Evolutionary conservation across 1,284 basidiomycete genomes (phyloP).

Genomic region (Irpex sp.): DNA sequence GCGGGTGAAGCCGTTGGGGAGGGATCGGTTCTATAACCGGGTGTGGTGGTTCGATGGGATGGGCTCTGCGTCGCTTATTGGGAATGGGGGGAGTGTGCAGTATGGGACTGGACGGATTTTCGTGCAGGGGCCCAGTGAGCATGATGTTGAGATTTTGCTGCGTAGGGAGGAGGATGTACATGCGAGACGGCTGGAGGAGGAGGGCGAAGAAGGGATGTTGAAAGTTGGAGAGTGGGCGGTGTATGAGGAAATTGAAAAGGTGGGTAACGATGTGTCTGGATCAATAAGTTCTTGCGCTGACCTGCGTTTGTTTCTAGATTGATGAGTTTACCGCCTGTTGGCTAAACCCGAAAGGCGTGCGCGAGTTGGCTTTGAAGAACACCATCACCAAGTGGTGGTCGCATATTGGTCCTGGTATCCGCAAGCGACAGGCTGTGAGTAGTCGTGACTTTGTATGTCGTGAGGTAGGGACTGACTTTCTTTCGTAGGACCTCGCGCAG

Average conservation of each 20-base stretch:
- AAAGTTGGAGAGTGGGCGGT: constrained; percentile 83
- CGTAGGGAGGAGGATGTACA: constrained; percentile 55
- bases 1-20: constrained; percentile 84
- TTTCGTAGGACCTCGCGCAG: constrained; percentile 59
- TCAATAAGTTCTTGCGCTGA: constrained; percentile 9
- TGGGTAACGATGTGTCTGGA: constrained; percentile 31
- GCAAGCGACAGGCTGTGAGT: constrained; percentile 68
- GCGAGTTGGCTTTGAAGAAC: constrained; percentile 83
- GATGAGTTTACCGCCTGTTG: constrained; percentile 75
- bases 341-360: constrained; percentile 88
- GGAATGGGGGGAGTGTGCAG: constrained; percentile 68
- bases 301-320: constrained; percentile 44
- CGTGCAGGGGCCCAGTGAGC: constrained; percentile 83
- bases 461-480: not conserved
- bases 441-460: not conserved
- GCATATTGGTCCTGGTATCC: constrained; percentile 82
- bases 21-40: constrained; percentile 91
- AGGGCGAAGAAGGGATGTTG: constrained; percentile 72
- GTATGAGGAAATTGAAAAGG: constrained; percentile 86
- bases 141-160: constrained; percentile 67
- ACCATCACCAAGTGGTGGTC: constrained; percentile 81
- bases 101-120: constrained; percentile 90
- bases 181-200: constrained; percentile 65
- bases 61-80: constrained; percentile 77
- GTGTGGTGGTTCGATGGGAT: constrained; percentile 99